These are phyloP conservation scores for Alternaria sp. DNA, from an alignment of 2,329 filamentous ascomycete genomes.

Conservation along the genomic window DNA sequence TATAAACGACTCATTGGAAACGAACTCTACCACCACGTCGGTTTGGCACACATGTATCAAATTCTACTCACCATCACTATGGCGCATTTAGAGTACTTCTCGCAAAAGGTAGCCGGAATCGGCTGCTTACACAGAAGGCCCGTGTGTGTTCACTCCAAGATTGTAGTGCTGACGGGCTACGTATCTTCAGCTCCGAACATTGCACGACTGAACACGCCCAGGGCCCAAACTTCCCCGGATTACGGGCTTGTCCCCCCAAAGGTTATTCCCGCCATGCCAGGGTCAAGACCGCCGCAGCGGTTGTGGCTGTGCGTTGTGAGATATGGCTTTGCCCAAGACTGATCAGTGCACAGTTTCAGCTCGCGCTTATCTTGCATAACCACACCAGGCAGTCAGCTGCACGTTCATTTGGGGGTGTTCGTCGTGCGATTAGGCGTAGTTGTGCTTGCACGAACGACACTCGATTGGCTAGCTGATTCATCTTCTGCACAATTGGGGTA, in stretches of 20 bases:
- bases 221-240: neutral
- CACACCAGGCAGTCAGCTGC: neutral
- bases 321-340: neutral
- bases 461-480: neutral
- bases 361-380: neutral
- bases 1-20: neutral
- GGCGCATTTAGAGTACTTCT: neutral
- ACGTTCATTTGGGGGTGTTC: neutral
- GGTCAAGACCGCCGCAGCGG: neutral
- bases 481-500: neutral
- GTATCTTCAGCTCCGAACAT: neutral
- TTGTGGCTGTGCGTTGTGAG: neutral
- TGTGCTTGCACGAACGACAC: neutral
- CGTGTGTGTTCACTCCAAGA: neutral
- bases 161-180: neutral
- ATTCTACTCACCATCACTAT: neutral
- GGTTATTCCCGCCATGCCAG: neutral
- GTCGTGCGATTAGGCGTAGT: neutral
- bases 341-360: neutral
- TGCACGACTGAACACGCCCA: neutral
- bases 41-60: neutral
- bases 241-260: neutral
- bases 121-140: neutral
- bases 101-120: neutral
- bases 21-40: neutral